Base-by-base conservation (phyloP, 805 yeast species). In the Lachancea lanzarotensis region DNA sequence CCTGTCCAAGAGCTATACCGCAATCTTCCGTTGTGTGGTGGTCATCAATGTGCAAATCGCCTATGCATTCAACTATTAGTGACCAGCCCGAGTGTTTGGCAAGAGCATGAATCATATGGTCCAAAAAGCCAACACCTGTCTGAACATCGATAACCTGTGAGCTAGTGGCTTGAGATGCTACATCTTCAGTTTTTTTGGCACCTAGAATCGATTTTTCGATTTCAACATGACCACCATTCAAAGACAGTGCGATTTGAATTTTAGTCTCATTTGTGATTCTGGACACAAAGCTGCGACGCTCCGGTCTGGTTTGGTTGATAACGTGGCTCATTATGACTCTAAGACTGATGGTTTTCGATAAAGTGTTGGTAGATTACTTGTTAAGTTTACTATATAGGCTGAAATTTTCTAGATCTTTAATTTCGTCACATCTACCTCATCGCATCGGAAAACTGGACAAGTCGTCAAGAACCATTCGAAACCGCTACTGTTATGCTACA, bases 51-150 rank as follows among this genome's bases (percentile, higher is more conserved):
- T 89, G 95, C 54, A 89, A 70, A 64, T 93, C 98, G 37, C 98
- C 98, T 47, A 83, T 76, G 66, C 98, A 91, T 61, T 84, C 95
- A 16, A 93, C 76, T 29, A 86, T 72, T 46, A 93, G 62, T 11
- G 96, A 86, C 98, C 98, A 93, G 15, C 98, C 98, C 1, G 95
- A 73, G 66, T 93, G 98, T 60, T 93, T 93, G 33, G 98, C 96
- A 55, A 93, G 72, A 0, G 98, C 98, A 58, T 91, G 96, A 39
- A 93, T 71, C 98, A 93, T 93, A 66, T 93, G 98, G 69, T 93
- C 98, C 47, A 91, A 69, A 62, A 93, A 93, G 1, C 98, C 98
- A 45, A 93, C 78, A 43, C 98, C 98, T 0, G 98, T 84, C 57
- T 86, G 84, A 42, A 93, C 80, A 27, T 79, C 72, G 48, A 93